Percentiles rank a stretch among this genome's conserved stretches.
These are phyloP conservation scores for Blastobotrys buckinghamii DNA, from an alignment of 1,139 yeast genomes.

Conservation along the genomic window DNA sequence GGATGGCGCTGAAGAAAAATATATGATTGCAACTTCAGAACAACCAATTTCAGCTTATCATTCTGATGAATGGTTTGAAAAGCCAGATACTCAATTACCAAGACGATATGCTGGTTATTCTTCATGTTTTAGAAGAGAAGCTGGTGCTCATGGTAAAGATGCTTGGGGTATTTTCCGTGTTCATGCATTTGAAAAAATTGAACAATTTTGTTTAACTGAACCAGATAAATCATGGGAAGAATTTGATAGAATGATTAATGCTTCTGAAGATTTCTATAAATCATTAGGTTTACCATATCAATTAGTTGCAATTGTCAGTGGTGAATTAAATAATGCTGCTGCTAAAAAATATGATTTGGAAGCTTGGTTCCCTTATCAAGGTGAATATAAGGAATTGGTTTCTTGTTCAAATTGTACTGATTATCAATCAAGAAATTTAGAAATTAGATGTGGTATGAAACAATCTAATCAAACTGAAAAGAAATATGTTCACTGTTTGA, in stretches of 20 bases:
- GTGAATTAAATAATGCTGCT: slow-evolving; percentile 98
- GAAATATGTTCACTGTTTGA: slow-evolving; percentile 97
- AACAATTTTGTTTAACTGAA: slow-evolving; percentile 88
- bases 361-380: slow-evolving; percentile 99
- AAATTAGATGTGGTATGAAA: slow-evolving; percentile 97
- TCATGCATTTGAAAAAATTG: slow-evolving; percentile 96
- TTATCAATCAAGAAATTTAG: slow-evolving; percentile 96
- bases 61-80: slow-evolving; percentile 97
- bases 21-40: slow-evolving; percentile 96
- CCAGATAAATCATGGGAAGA: slow-evolving; percentile 98
- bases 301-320: slow-evolving; percentile 96
- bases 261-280: slow-evolving; percentile 90
- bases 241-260: slow-evolving; percentile 89
- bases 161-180: slow-evolving; percentile 99
- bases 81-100: slow-evolving; percentile 95
- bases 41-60: slow-evolving; percentile 99
- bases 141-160: slow-evolving; percentile 98
- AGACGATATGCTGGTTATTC: slow-evolving; percentile 93
- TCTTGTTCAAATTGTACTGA: slow-evolving; percentile 99
- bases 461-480: slow-evolving; percentile 92
- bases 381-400: slow-evolving; percentile 96
- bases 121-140: slow-evolving; percentile 98
- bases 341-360: slow-evolving; percentile 98
- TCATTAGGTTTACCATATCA: slow-evolving; percentile 91
- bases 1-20: slow-evolving; percentile 97